Conservation (phyloP, 2,329 filamentous ascomycete species). For the Alternaria postmessia region DNA sequence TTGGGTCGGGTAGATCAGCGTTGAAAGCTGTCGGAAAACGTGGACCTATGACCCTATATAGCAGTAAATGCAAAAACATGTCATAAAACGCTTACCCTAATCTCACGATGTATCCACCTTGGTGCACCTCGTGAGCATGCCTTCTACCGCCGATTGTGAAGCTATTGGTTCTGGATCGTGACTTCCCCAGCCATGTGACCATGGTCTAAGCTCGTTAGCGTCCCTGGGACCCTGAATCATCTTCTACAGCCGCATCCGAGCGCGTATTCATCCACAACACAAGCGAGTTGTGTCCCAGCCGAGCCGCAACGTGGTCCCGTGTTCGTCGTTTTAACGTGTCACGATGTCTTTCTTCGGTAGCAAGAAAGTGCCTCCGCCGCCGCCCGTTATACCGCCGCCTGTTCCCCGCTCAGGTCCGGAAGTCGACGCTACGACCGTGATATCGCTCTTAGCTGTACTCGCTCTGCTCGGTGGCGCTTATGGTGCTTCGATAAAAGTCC, state of each 20-base stretch:
- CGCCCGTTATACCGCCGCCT: conserved; percentile 63
- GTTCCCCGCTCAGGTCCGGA: conserved; percentile 59
- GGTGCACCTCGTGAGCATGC: conserved; percentile 26
- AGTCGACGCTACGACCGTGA: conserved; percentile 60
- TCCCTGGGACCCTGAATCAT: conserved; percentile 30
- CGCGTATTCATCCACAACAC: conserved; percentile 17
- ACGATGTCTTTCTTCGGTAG: conserved; percentile 34
- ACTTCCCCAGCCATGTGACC: conserved; percentile 38
- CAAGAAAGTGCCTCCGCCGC: conserved; percentile 57
- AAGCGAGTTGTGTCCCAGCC: conserved; percentile 15
- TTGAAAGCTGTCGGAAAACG: not conserved
- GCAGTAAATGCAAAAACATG: conserved; percentile 29
- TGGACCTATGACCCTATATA: conserved; percentile 22
- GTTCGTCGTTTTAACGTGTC: conserved; percentile 10
- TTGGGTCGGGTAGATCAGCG: not conserved
- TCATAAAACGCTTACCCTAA: conserved; percentile 18
- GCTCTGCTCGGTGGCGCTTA: conserved; percentile 64
- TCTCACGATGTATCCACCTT: conserved; percentile 17
- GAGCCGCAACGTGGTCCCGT: conserved; percentile 10
- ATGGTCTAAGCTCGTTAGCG: conserved; percentile 2
- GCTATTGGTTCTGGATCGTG: conserved; percentile 41
- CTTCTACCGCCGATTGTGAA: conserved; percentile 27
- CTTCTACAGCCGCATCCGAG: conserved; percentile 15
- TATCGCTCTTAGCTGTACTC: conserved; percentile 64
- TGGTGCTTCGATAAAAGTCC: conserved; percentile 56